Evolutionary conservation across 768 basidiomycete species (phyloP).

Genomic region (Termitomyces bulborhizus): DNA sequence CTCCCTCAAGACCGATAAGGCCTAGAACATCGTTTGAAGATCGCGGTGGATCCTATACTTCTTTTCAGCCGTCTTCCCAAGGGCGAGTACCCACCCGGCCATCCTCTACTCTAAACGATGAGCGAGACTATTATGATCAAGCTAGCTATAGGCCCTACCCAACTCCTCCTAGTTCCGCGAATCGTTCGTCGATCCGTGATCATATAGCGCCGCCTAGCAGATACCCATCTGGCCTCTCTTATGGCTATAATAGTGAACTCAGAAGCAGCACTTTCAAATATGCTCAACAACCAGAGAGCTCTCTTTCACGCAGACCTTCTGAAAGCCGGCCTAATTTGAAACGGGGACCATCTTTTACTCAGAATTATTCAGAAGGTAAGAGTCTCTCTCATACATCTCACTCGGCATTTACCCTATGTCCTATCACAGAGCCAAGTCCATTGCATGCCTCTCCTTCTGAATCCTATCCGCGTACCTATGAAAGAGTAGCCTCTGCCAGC

Average conservation of each 20-base stretch:
- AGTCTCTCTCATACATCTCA: neutral
- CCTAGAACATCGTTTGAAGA: constrained; percentile 22
- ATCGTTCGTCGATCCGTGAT: constrained; percentile 11
- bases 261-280: constrained; percentile 15
- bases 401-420: neutral
- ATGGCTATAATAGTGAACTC: constrained; percentile 7
- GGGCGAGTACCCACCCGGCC: constrained; percentile 6
- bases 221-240: constrained; percentile 1
- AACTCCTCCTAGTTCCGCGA: constrained; percentile 15
- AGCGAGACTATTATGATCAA: constrained; percentile 11
- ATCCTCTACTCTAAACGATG: constrained; percentile 11
- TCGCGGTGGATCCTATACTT: constrained; percentile 8
- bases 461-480: constrained; percentile 9
- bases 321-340: constrained; percentile 8
- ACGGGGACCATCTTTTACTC: constrained; percentile 15
- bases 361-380: constrained; percentile 13
- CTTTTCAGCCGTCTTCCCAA: constrained; percentile 2
- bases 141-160: constrained; percentile 11
- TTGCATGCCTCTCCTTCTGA: constrained; percentile 7
- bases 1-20: constrained; percentile 16
- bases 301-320: constrained; percentile 14
- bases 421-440: constrained; percentile 5
- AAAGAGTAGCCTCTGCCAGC: constrained; percentile 11
- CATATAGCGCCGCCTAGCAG: constrained; percentile 4
- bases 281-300: constrained; percentile 14